These are phyloP conservation scores for Diplodia intermedia DNA, from an alignment of 2,329 filamentous ascomycete genomes.

Conservation along the genomic window DNA sequence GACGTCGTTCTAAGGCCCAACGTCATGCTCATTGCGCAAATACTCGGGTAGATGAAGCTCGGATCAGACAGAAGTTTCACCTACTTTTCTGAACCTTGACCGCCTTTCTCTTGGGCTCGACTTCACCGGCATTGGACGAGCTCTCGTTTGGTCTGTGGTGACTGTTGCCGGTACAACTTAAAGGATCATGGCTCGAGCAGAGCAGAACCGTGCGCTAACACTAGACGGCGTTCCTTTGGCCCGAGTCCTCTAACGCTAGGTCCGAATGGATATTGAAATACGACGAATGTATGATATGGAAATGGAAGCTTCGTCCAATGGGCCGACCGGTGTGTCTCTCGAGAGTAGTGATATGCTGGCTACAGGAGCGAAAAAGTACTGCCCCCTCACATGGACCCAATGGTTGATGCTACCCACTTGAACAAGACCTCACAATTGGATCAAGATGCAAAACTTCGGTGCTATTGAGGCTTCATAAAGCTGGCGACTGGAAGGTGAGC, in stretches of 20 bases:
- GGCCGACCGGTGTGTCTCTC: too few species aligned
- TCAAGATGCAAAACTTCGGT: too few species aligned
- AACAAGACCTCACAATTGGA: too few species aligned
- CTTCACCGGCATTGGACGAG: neutral
- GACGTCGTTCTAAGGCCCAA: neutral
- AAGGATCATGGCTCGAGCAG: neutral
- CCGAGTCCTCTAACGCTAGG: neutral
- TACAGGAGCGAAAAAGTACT: neutral
- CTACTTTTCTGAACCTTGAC: neutral
- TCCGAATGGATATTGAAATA: neutral
- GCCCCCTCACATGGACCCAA: too few species aligned
- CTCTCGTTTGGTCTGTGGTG: neutral
- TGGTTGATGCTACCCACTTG: too few species aligned
- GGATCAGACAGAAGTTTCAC: neutral
- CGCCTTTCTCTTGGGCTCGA: neutral
- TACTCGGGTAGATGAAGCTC: neutral
- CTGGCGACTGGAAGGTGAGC: too few species aligned
- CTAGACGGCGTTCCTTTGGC: neutral
- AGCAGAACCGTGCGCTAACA: neutral
- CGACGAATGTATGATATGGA: neutral
- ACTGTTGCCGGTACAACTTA: neutral
- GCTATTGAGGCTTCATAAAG: too few species aligned
- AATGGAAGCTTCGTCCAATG: too few species aligned
- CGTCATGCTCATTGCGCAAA: neutral
- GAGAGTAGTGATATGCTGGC: neutral